Conservation (phyloP, 306 rosid genomes). For the Trifolium fragiferum region DNA sequence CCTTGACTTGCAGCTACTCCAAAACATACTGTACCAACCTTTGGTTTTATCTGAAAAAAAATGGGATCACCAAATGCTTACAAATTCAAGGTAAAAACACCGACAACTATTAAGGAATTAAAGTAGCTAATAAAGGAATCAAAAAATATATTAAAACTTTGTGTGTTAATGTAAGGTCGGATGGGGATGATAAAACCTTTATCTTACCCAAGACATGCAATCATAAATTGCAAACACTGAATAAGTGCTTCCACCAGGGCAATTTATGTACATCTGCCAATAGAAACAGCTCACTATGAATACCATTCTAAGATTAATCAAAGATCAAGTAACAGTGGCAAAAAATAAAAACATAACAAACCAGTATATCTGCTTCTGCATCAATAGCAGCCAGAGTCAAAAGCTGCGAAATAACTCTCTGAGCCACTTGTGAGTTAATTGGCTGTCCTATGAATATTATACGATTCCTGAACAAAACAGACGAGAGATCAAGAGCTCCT, state of each 20-base stretch:
- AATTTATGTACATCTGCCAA: slow-evolving; percentile 82
- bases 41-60: slow-evolving; percentile 86
- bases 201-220: slow-evolving; percentile 99
- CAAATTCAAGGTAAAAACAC: slow-evolving; percentile 31
- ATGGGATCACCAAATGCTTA: slow-evolving; percentile 35
- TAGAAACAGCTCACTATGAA: slow-evolving; percentile 38
- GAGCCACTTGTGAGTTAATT: slow-evolving; percentile 81
- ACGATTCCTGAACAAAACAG: slow-evolving; percentile 88
- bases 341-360: slow-evolving; percentile 45
- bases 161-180: not conserved
- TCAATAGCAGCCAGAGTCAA: slow-evolving; percentile 91
- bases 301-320: not conserved
- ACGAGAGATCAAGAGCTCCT: slow-evolving; percentile 85
- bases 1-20: slow-evolving; percentile 99
- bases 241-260: slow-evolving; percentile 96
- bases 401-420: slow-evolving; percentile 94
- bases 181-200: not conserved
- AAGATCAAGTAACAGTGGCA: slow-evolving; percentile 16
- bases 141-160: not conserved
- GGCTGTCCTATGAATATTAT: slow-evolving; percentile 96
- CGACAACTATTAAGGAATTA: not conserved
- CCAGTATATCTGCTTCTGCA: slow-evolving; percentile 83
- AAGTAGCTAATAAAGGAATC: slow-evolving; percentile 32
- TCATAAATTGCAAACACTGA: slow-evolving; percentile 94
- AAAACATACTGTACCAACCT: slow-evolving; percentile 91